Evolutionary conservation across 768 basidiomycete genomes (phyloP), one percentile per base, ranked within the genome.

Genomic region (Phanerodontia chrysosporium): DNA sequence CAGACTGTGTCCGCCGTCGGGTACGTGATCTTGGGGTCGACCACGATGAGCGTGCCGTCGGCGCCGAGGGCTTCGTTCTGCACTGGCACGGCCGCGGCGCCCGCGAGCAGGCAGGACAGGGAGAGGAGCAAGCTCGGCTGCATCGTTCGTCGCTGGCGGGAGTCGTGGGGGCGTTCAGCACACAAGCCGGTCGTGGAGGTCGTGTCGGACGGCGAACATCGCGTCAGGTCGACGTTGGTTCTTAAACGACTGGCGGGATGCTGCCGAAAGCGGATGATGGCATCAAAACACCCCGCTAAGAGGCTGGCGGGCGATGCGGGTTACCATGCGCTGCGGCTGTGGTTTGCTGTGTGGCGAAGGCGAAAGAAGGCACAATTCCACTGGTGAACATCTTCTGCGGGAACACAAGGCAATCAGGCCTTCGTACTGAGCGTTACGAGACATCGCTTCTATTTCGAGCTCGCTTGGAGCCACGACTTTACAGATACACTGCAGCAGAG

Each of bases 1-100:
- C 83, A 84, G 7, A 72, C 45, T 1, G 69, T 65, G 5, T 58
- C 46, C 3, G 53, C 54, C 7, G 58, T 61, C 22, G 82, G 83
- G n/a, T 52, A 63, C 18, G 70, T 79, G 62, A 84, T 78, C 1
- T 60, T 64, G 2, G 83, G 82, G 28, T 69, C 67, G 16, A 75
- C 75, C 30, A 61, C 60, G 2, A 42, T 49, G 9, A 57, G 49
- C 3, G 46, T 51, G 2, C 49, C 53, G 12, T 35, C 35, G 14
- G 28, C 21, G 14, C 2, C 44, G 9, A 35, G 39, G 29, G 65
- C 61, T 14, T 57, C 64, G 48, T 65, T 60, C 25, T 64, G 65
- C 9, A 56, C 28, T 2, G 51, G 52, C 8, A 62, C 55, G 16
- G 57, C 55, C 12, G 62, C 25, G 8, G 59, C 62, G 12, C 49